A percentile compares a stretch with the other conserved stretches of the same genome.
These are phyloP conservation scores for Albugo candida DNA, from an alignment of 352 stramenopile species.

Conservation along the genomic window DNA sequence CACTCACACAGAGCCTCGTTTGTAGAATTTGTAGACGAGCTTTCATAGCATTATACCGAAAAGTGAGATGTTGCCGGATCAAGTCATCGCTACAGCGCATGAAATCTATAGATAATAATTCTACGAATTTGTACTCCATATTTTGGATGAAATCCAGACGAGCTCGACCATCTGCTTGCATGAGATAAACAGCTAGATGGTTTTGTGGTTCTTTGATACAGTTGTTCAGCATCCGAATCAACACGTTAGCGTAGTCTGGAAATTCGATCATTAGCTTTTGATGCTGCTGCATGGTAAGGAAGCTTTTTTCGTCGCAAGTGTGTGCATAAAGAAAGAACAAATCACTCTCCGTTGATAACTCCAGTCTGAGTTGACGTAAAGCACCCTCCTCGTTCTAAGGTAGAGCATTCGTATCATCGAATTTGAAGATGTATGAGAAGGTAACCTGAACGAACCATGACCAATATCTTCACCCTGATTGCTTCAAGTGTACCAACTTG, in stretches of 20 bases:
- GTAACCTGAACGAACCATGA: conserved; percentile 28
- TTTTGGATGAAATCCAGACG: conserved; percentile 91
- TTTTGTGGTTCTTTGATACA: conserved; percentile 90
- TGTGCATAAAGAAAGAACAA: conserved; percentile 89
- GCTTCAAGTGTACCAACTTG: conserved; percentile 84
- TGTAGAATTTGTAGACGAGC: conserved; percentile 80
- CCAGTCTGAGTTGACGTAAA: conserved; percentile 72
- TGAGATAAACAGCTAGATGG: conserved; percentile 85
- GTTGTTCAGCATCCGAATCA: conserved; percentile 90
- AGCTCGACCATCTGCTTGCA: conserved; percentile 80
- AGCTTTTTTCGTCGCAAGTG: conserved; percentile 70
- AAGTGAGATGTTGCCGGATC: conserved; percentile 85
- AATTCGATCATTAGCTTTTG: conserved; percentile 94
- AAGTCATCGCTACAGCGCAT: conserved; percentile 75
- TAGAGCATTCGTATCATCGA: not conserved
- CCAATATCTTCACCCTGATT: conserved; percentile 88
- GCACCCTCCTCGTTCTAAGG: conserved; percentile 62
- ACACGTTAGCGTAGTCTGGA: conserved; percentile 83
- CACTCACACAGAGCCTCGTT: conserved; percentile 63
- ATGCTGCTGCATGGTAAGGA: conserved; percentile 83
- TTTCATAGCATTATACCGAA: conserved; percentile 90
- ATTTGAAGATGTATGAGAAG: not conserved
- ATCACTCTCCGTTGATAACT: conserved; percentile 84
- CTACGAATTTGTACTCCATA: conserved; percentile 94
- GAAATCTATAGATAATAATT: conserved; percentile 85